Base-by-base conservation (phyloP, 208 protist genomes). In the Acanthamoeba lenticulata region DNA sequence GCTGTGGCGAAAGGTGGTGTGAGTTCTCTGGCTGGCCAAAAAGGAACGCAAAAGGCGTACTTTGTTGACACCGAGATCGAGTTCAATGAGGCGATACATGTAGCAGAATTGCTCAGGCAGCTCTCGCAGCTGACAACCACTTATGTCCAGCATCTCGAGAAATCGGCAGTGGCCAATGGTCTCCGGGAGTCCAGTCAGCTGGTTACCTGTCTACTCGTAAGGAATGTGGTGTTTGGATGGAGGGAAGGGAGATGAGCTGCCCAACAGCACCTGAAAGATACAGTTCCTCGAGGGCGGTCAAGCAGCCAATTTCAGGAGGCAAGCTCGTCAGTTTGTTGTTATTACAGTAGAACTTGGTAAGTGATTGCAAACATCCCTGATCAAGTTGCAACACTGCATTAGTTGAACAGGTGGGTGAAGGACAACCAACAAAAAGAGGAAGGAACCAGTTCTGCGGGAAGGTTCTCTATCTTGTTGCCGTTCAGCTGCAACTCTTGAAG, bases 271-370 rank as follows among this genome's bases (percentile, higher is more conserved):
- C 57, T 6, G 38, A 29, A 13, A 92, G 62, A n/a, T 79, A 40
- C 34, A 92, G 62, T 32, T 77, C 86, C 36, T 92, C 86, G 40
- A 92, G 86, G 36, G 38, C 3, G 24, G 42, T 69, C 32, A 95
- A 52, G 15, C 55, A 93, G 34, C 94, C 94, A 29, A 95, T 77
- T 40, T 94, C 92, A 9, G 49, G 77, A 7, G 52, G 77, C 29
- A 95, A 65, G 21, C 27, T 29, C 1, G 77, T 49, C 34, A 95
- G 17, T 9, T 88, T 47, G 44, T 95, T 95, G 72, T 91, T 94
- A 47, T 86, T 49, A 24, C 93, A 40, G 44, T 52, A 40, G 42
- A 95, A 24, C 55, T 55, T 81, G 34, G 55, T 57, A 36, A 95
- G 74, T 11, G 38, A 77, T 24, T 72, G 4, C 5, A 95, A 72